Percentiles rank a stretch among this genome's conserved stretches.
phyloP scores from a whole-genome alignment of 1,139 yeast genomes.

The Pichia sp. region DNA sequence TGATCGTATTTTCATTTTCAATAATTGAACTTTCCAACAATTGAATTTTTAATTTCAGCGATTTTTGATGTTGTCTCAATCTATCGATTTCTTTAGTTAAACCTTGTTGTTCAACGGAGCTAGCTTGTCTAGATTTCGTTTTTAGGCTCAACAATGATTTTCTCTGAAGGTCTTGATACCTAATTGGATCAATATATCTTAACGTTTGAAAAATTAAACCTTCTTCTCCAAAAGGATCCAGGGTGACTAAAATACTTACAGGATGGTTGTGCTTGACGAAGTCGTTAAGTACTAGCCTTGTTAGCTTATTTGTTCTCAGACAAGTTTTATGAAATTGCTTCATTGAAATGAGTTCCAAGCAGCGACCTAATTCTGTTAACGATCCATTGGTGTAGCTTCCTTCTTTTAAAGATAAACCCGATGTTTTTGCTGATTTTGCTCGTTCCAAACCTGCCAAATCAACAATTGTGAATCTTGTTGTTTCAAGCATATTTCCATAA shows the following conservation, averaged over 20 bases:
- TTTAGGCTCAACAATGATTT: constrained; percentile 9
- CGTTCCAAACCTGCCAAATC: constrained; percentile 50
- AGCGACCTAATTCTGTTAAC: constrained; percentile 43
- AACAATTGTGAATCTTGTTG: constrained; percentile 37
- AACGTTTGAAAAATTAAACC: constrained; percentile 40
- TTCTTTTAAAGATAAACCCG: constrained; percentile 39
- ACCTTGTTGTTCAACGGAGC: constrained; percentile 3
- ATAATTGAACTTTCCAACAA: constrained; percentile 20
- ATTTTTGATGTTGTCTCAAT: constrained; percentile 18
- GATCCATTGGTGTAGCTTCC: constrained; percentile 37
- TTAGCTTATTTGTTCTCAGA: constrained; percentile 41
- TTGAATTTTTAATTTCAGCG: constrained; percentile 18
- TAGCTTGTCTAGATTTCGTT: constrained; percentile 3
- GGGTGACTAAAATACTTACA: constrained; percentile 42
- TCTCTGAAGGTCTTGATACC: constrained; percentile 24
- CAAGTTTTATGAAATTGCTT: constrained; percentile 34
- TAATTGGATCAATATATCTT: constrained; percentile 35
- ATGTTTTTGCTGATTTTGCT: constrained; percentile 38
- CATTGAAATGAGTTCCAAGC: constrained; percentile 36
- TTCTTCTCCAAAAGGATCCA: constrained; percentile 64
- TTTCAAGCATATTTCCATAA: constrained; percentile 15
- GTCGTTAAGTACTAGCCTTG: constrained; percentile 42
- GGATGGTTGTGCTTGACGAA: constrained; percentile 33
- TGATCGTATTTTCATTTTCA: constrained; percentile 19
- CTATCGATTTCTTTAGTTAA: constrained; percentile 21